A percentile compares a stretch with the other conserved stretches of the same genome.
Conservation (phyloP, 805 yeast genomes). For the Jamesozyma lodderae region DNA sequence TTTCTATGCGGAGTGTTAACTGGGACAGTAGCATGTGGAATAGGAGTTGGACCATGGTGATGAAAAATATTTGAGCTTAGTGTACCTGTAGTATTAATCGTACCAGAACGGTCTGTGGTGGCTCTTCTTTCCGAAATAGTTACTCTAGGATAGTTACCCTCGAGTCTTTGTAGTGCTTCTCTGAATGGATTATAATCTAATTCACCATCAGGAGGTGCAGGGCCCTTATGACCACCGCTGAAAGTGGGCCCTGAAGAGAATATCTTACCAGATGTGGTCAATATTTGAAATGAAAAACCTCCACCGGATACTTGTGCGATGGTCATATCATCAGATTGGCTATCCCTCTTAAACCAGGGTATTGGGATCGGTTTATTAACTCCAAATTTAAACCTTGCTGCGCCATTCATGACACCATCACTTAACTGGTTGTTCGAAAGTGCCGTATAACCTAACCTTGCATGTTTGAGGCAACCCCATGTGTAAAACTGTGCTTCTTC, state of each 20-base stretch:
- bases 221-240: conserved; percentile 35
- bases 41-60: conserved; percentile 15
- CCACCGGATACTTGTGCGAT: conserved; percentile 41
- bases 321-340: conserved; percentile 11
- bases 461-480: conserved; percentile 29
- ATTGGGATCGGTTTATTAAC: conserved; percentile 23
- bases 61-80: conserved; percentile 1
- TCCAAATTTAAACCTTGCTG: conserved; percentile 22
- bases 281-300: conserved; percentile 54
- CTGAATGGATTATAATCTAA: conserved; percentile 31
- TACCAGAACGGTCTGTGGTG: neutral
- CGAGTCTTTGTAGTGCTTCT: conserved; percentile 19
- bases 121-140: conserved; percentile 9
- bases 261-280: conserved; percentile 47
- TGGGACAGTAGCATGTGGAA: conserved; percentile 4
- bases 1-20: conserved; percentile 20
- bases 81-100: conserved; percentile 13
- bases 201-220: conserved; percentile 32
- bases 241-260: conserved; percentile 44
- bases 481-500: conserved; percentile 20
- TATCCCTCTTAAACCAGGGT: conserved; percentile 20
- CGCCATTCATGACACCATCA: conserved; percentile 14
- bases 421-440: conserved; percentile 15
- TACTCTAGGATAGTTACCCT: conserved; percentile 14
- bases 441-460: conserved; percentile 26